These are phyloP conservation scores for Takashimella koratensis DNA, from an alignment of 1,284 basidiomycete genomes.

Conservation along the genomic window DNA sequence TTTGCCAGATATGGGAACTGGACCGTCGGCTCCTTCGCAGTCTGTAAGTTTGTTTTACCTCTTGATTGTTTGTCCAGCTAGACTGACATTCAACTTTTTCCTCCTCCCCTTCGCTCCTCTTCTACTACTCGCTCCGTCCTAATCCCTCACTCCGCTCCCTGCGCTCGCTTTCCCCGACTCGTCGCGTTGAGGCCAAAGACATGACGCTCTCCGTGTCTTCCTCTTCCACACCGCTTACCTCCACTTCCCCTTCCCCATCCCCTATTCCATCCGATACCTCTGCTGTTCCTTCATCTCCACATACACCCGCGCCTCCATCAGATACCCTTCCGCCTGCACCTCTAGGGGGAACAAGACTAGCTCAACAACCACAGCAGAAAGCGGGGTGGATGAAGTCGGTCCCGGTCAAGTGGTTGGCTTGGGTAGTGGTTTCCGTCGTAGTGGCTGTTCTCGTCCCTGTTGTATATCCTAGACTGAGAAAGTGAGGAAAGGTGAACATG, in stretches of 20 bases:
- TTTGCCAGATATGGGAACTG: constrained; percentile 76
- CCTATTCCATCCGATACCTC: background rate
- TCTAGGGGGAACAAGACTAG: too few species aligned
- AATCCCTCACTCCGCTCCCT: constrained; percentile 10
- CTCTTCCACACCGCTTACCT: background rate
- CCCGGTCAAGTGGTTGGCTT: background rate
- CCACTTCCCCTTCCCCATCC: background rate
- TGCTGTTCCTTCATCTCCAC: too few species aligned
- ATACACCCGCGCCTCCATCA: too few species aligned
- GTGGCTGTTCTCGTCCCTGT: background rate
- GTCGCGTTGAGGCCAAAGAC: background rate
- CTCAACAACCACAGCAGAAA: too few species aligned
- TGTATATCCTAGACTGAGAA: background rate
- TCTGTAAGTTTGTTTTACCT: constrained; percentile 19
- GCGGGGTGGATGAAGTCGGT: too few species aligned
- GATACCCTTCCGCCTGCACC: too few species aligned
- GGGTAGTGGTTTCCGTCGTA: background rate
- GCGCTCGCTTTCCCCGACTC: background rate
- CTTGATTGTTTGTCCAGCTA: too few species aligned
- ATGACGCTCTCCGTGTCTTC: background rate
- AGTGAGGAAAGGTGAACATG: background rate
- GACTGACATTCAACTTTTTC: too few species aligned
- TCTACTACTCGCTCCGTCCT: constrained; percentile 4
- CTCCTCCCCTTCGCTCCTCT: too few species aligned
- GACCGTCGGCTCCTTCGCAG: constrained; percentile 12